phyloP scores from a whole-genome alignment of 805 yeast species.

The Phaffomyces opuntiae region DNA sequence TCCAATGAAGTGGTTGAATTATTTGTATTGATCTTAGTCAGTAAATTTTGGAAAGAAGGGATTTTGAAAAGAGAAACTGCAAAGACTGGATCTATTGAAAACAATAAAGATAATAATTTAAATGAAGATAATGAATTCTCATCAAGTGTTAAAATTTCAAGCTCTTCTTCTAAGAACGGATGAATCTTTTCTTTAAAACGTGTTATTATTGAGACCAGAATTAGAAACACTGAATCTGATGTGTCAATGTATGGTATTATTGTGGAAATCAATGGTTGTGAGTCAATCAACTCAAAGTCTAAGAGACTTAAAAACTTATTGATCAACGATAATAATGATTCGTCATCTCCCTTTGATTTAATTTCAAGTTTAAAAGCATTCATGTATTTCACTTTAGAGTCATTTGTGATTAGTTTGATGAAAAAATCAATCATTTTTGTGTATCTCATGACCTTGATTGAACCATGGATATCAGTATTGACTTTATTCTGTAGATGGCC shows the following conservation, averaged over 20 bases:
- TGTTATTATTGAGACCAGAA: slow-evolving; percentile 10
- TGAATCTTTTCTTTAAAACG: slow-evolving; percentile 7
- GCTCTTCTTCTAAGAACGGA: slow-evolving; percentile 12
- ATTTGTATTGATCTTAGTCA: slow-evolving; percentile 12
- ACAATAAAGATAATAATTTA: slow-evolving; percentile 11
- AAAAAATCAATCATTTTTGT: not conserved
- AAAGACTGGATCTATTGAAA: slow-evolving; percentile 7
- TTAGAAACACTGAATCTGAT: slow-evolving; percentile 6
- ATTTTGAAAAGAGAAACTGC: slow-evolving; percentile 20
- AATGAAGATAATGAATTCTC: slow-evolving; percentile 21
- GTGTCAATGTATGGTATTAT: slow-evolving; percentile 10
- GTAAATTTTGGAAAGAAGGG: slow-evolving; percentile 21
- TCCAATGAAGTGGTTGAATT: not conserved
- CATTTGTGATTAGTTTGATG: slow-evolving; percentile 1
- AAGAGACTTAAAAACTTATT: slow-evolving; percentile 23
- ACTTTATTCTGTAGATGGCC: not conserved
- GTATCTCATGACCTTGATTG: slow-evolving; percentile 1
- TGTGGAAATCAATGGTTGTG: slow-evolving; percentile 8
- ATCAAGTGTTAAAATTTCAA: slow-evolving; percentile 17
- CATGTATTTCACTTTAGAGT: slow-evolving; percentile 8
- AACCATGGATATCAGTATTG: slow-evolving; percentile 4
- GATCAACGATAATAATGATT: slow-evolving; percentile 10
- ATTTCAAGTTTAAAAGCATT: slow-evolving; percentile 2
- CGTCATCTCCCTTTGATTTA: not conserved
- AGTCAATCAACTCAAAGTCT: slow-evolving; percentile 13